These are phyloP conservation scores for Paecilomyces formosus DNA, from an alignment of 2,329 filamentous ascomycete genomes.

Conservation along the genomic window DNA sequence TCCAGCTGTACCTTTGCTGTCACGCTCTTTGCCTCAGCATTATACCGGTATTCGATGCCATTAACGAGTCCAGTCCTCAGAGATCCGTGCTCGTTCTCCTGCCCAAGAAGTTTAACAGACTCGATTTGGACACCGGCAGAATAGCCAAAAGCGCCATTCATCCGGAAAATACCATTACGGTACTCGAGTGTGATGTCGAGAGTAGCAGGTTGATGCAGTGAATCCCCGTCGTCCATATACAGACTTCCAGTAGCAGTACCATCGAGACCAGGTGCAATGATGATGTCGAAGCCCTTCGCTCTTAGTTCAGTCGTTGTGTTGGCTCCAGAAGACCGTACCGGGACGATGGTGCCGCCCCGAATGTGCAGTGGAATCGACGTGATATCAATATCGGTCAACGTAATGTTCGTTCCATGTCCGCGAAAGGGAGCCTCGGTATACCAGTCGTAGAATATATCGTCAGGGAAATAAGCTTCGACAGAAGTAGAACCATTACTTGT, in stretches of 20 bases:
- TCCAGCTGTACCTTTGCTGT: neutral
- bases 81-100: slow-evolving; percentile 2
- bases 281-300: slow-evolving; percentile 60
- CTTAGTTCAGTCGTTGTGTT: slow-evolving; percentile 56
- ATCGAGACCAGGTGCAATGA: slow-evolving; percentile 58
- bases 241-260: slow-evolving; percentile 60
- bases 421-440: slow-evolving; percentile 43
- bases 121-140: slow-evolving; percentile 22
- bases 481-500: slow-evolving; percentile 44
- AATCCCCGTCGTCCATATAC: slow-evolving; percentile 73
- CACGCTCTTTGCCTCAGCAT: neutral
- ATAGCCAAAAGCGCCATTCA: slow-evolving; percentile 22
- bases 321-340: slow-evolving; percentile 45
- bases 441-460: slow-evolving; percentile 55
- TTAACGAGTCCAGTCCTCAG: neutral
- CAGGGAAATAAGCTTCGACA: slow-evolving; percentile 50
- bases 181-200: slow-evolving; percentile 56
- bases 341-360: slow-evolving; percentile 54
- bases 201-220: slow-evolving; percentile 49
- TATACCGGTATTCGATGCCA: neutral
- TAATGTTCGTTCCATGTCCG: slow-evolving; percentile 40
- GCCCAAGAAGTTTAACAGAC: slow-evolving; percentile 25
- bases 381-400: slow-evolving; percentile 38
- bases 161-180: slow-evolving; percentile 35
- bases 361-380: slow-evolving; percentile 57